A percentile compares a stretch with the other conserved stretches of the same genome.
Conservation (phyloP, 2,329 filamentous ascomycete species). For the Alternaria brassicae region DNA sequence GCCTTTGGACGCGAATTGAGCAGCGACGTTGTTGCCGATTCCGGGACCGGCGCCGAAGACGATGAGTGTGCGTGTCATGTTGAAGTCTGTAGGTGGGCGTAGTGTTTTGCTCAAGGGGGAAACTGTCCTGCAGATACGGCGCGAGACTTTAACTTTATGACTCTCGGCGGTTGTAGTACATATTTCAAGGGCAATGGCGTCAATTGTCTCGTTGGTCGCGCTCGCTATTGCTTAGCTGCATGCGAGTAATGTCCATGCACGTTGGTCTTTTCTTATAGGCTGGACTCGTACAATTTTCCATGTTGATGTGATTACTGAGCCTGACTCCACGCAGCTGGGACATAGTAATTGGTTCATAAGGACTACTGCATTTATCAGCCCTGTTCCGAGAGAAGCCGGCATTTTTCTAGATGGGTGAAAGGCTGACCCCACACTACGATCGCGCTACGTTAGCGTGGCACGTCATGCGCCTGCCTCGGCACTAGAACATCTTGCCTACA, state of each 20-base stretch:
- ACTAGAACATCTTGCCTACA: not conserved
- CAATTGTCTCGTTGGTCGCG: not conserved
- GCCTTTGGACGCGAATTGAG: slow-evolving; percentile 53
- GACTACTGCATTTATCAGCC: not conserved
- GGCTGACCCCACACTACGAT: not conserved
- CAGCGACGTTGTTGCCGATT: slow-evolving; percentile 55
- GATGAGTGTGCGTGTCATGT: slow-evolving; percentile 41
- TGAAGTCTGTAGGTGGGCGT: not conserved
- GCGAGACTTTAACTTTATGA: not conserved
- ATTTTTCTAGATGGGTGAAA: not conserved
- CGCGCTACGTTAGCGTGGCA: not conserved
- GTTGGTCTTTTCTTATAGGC: not conserved
- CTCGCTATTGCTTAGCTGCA: not conserved
- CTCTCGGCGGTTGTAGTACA: not conserved
- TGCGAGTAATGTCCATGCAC: not conserved
- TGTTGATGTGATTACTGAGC: too few species aligned
- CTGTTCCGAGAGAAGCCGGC: not conserved
- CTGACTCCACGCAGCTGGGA: not conserved
- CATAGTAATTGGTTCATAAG: not conserved
- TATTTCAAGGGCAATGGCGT: not conserved
- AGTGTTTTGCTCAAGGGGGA: too few species aligned
- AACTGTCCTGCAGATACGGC: not conserved
- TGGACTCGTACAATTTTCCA: not conserved
- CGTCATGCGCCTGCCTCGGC: not conserved
- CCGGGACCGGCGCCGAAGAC: slow-evolving; percentile 59